Evolutionary conservation across 441 rosid genomes (phyloP).

Genomic region (Pelargonium australe): DNA sequence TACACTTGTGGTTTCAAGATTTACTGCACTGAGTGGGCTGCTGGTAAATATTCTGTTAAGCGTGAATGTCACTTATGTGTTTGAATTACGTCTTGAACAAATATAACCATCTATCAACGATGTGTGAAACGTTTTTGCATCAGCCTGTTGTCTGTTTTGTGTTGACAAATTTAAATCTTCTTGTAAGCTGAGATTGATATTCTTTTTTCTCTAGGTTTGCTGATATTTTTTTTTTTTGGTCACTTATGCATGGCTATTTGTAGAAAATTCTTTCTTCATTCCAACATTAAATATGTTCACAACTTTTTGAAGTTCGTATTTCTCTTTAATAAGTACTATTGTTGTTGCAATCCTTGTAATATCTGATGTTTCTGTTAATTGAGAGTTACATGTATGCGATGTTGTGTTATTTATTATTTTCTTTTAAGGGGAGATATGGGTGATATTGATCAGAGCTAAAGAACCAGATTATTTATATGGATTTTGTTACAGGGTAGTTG

Average conservation of each 20-base stretch:
- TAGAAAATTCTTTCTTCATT: background rate
- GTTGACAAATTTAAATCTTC: conserved; percentile 1
- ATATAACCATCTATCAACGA: too few relatives aligned
- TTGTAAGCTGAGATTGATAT: background rate
- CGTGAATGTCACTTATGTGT: background rate
- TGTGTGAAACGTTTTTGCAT: conserved; percentile 10
- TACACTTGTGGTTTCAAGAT: conserved; percentile 70
- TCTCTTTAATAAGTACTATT: background rate
- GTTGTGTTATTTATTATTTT: background rate
- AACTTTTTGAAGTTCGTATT: too few relatives aligned
- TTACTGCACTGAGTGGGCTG: conserved; percentile 91
- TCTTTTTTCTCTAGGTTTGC: background rate
- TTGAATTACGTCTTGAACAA: background rate
- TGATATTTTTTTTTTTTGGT: conserved; percentile 1
- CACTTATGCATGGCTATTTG: background rate
- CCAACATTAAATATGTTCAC: too few relatives aligned
- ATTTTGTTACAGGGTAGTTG: background rate
- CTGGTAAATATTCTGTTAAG: conserved; percentile 49
- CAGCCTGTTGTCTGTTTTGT: conserved; percentile 14
- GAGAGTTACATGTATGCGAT: background rate
- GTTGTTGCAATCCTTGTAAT: background rate
- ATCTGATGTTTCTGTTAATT: background rate
- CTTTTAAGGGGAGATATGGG: too few relatives aligned
- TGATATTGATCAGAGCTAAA: too few relatives aligned
- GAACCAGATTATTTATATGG: background rate